Percentiles rank a stretch among this genome's conserved stretches.
Conservation (phyloP, 208 protist genomes). For the Trypanosoma melophagium region DNA sequence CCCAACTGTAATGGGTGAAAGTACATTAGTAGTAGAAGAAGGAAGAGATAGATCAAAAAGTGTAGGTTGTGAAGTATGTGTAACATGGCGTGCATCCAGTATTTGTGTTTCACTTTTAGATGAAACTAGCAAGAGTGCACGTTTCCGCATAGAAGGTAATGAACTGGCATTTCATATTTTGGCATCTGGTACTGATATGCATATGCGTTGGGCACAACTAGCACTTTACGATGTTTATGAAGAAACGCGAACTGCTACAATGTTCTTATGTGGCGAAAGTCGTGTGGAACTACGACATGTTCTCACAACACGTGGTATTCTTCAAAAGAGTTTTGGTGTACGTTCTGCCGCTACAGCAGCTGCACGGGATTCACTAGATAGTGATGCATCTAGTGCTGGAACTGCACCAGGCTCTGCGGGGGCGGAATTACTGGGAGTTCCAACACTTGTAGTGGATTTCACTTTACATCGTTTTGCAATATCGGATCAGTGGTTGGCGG, state of each 20-base stretch:
- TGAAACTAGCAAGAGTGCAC: neutral
- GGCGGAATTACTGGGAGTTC: slow-evolving; percentile 37
- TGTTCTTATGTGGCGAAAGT: slow-evolving; percentile 63
- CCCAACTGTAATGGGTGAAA: too few species aligned
- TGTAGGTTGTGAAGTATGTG: slow-evolving; percentile 5
- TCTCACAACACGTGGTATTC: slow-evolving; percentile 46
- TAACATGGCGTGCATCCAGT: slow-evolving; percentile 19
- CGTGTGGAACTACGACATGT: slow-evolving; percentile 48
- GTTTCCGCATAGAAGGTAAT: slow-evolving; percentile 26
- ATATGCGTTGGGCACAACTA: slow-evolving; percentile 52
- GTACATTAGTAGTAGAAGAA: neutral
- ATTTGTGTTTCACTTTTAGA: slow-evolving; percentile 24
- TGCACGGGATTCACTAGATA: slow-evolving; percentile 15
- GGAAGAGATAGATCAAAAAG: neutral
- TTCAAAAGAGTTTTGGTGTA: slow-evolving; percentile 55
- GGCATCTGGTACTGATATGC: slow-evolving; percentile 24
- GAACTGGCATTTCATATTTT: slow-evolving; percentile 14
- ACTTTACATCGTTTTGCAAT: slow-evolving; percentile 81
- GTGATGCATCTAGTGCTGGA: slow-evolving; percentile 3
- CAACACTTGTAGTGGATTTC: slow-evolving; percentile 70
- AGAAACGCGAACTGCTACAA: slow-evolving; percentile 34
- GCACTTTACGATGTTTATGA: slow-evolving; percentile 61
- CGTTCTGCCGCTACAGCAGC: slow-evolving; percentile 2
- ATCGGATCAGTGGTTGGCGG: slow-evolving; percentile 80
- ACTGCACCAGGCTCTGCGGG: neutral